A percentile compares a stretch with the other conserved stretches of the same genome.
phyloP scores from a whole-genome alignment of 1,284 basidiomycete genomes.

The Fomitopsis pinicola region DNA sequence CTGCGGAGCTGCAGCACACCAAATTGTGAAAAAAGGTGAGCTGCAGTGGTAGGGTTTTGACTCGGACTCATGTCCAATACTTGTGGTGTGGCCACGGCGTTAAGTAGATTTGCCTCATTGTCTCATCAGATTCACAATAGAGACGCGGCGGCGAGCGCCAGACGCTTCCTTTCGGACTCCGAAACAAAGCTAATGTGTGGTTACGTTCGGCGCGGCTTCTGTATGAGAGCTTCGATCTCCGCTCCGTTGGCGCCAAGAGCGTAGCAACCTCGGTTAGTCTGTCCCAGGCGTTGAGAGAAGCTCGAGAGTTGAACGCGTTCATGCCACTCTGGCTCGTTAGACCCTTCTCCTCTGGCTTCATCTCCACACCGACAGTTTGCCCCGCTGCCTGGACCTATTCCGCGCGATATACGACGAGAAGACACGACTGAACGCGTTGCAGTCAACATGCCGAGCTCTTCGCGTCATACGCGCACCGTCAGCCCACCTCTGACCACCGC shows the following conservation, averaged over 20 bases:
- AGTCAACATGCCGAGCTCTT: constrained; percentile 21
- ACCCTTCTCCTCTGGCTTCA: neutral
- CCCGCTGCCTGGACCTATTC: neutral
- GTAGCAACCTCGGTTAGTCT: constrained; percentile 1
- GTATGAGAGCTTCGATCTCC: neutral
- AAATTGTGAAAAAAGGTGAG: too few relatives aligned
- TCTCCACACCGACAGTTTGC: neutral
- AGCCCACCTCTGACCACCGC: constrained; percentile 40
- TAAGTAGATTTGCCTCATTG: too few relatives aligned
- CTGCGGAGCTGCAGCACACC: too few relatives aligned
- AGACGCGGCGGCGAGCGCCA: too few relatives aligned
- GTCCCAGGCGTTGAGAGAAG: neutral
- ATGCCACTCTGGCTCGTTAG: neutral
- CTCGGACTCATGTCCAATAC: too few relatives aligned
- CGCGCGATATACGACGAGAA: constrained; percentile 1
- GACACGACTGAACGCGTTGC: neutral
- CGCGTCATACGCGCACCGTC: constrained; percentile 30
- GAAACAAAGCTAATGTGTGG: neutral
- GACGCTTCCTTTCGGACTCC: neutral
- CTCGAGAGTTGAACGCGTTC: neutral
- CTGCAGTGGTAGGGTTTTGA: too few relatives aligned
- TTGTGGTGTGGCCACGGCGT: too few relatives aligned
- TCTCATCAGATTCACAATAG: too few relatives aligned
- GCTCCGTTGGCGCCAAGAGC: neutral
- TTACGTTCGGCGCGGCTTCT: neutral